Evolutionary conservation across 345 rosid species (phyloP).

Genomic region (Triadica sebifera): DNA sequence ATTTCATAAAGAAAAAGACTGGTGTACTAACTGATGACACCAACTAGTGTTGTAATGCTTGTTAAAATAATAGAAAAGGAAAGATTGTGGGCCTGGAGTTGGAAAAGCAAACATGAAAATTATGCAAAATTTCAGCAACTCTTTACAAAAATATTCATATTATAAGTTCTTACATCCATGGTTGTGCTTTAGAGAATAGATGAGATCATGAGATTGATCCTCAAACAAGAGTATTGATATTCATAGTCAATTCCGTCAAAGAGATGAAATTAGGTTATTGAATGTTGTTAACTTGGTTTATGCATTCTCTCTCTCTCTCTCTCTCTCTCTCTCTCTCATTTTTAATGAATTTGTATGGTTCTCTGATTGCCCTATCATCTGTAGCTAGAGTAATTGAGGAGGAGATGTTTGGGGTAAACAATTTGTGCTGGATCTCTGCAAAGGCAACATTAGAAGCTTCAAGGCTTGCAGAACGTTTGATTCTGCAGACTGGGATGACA

Average conservation of each 20-base stretch:
- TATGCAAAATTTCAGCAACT: too few relatives aligned
- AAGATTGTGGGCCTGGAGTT: background rate
- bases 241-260: background rate
- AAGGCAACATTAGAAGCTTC: constrained; percentile 92
- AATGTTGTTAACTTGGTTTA: background rate
- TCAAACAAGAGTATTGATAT: background rate
- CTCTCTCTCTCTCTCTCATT: background rate
- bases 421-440: constrained; percentile 88
- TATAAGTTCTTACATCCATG: too few relatives aligned
- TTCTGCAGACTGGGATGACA: constrained; percentile 96
- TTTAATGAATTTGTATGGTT: constrained; percentile 18
- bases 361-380: constrained; percentile 29
- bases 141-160: too few relatives aligned
- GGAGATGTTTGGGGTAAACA: constrained; percentile 85
- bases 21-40: background rate
- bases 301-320: background rate
- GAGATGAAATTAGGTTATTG: background rate
- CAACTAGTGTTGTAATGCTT: background rate
- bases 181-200: background rate
- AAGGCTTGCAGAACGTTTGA: constrained; percentile 73
- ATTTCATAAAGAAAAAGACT: background rate
- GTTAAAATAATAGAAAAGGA: background rate
- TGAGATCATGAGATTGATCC: background rate
- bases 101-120: background rate
- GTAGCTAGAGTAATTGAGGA: constrained; percentile 92